Base-by-base conservation (phyloP, 2,329 filamentous ascomycete species). In the Exserohilum turcica region DNA sequence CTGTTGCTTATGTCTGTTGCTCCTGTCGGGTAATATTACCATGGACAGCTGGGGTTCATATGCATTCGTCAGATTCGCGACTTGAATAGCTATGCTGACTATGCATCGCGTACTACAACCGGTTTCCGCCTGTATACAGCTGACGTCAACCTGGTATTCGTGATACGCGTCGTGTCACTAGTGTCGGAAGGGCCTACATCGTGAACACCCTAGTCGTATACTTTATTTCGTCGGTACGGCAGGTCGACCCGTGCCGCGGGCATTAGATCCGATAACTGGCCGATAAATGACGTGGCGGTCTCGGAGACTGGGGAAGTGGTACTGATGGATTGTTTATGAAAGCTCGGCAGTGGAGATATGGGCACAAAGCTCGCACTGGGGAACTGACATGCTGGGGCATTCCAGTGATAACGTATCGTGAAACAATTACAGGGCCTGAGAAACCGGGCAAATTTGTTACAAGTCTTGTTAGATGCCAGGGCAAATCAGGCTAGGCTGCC, bases 151-250 rank as follows among this genome's bases (percentile, higher is more conserved):
- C 7, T 7, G 21, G 21, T 24, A 24, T 24, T 7, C 21, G 21
- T 24, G 7, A 5, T 24, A 24, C 21, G 21, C 21, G 7, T 7
- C 4, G 21, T 24, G 21, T 24, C 7, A 24, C 21, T 24, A 24
- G 21, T 24, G 21, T 24, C 21, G 7, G 21, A 24, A 24, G 21
- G 21, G 21, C 7, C 21, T 24, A 24, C 21, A 24, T 4, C 7
- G 21, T 24, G 21, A 24, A 5, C 21, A 7, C 4, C 21, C 21
- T 15, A 12, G 16, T 29, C 15, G 79, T 35, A 60, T 68, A 0
- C 80, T 86, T 46, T 82, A 86, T 60, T 84, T 85, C 61, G 72
- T 80, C 0, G 79, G 78, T 46, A 85, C 82, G 83, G 31, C 29
- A 36, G 15, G 43, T 24, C 16, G 24, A 16, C 2, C 3, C 15